phyloP scores from a whole-genome alignment of 1,284 basidiomycete species.

The Microbotryum intermedium region DNA sequence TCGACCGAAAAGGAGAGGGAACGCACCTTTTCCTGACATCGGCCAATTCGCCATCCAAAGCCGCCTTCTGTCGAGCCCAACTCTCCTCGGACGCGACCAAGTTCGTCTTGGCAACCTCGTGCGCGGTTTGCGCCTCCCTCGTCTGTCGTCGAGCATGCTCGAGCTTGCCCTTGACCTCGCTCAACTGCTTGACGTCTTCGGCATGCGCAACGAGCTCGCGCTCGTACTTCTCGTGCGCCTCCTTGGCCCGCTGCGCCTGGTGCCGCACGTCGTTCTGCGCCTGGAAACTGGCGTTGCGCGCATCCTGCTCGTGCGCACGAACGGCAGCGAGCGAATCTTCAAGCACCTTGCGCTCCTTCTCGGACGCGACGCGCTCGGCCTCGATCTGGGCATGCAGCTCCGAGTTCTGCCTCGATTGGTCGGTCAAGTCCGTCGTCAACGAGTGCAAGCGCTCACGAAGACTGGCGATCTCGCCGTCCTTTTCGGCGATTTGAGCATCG shows the following conservation, averaged over 20 bases:
- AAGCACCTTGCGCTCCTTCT: constrained; percentile 61
- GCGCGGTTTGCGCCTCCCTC: constrained; percentile 52
- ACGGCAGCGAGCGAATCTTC: constrained; percentile 51
- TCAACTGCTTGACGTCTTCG: constrained; percentile 63
- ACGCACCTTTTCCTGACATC: constrained; percentile 60
- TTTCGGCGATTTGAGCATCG: constrained; percentile 55
- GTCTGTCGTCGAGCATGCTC: constrained; percentile 39
- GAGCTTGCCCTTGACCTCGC: constrained; percentile 57
- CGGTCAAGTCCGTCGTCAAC: constrained; percentile 52
- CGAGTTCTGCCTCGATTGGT: constrained; percentile 48
- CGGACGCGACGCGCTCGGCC: constrained; percentile 55
- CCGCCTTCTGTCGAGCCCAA: constrained; percentile 67
- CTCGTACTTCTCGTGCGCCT: constrained; percentile 70
- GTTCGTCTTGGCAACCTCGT: constrained; percentile 67
- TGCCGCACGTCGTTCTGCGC: constrained; percentile 57
- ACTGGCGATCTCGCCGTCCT: constrained; percentile 59
- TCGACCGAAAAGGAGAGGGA: background rate
- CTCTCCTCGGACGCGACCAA: constrained; percentile 60
- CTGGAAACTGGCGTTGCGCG: constrained; percentile 54
- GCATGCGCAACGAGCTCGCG: constrained; percentile 74
- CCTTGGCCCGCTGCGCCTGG: constrained; percentile 63
- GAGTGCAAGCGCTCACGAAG: constrained; percentile 55
- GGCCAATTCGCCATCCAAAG: constrained; percentile 64
- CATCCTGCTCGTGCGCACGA: constrained; percentile 50
- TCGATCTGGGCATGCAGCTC: constrained; percentile 55